Evolutionary conservation across 1,284 basidiomycete genomes (phyloP).

Genomic region (Phlebopus sp.): DNA sequence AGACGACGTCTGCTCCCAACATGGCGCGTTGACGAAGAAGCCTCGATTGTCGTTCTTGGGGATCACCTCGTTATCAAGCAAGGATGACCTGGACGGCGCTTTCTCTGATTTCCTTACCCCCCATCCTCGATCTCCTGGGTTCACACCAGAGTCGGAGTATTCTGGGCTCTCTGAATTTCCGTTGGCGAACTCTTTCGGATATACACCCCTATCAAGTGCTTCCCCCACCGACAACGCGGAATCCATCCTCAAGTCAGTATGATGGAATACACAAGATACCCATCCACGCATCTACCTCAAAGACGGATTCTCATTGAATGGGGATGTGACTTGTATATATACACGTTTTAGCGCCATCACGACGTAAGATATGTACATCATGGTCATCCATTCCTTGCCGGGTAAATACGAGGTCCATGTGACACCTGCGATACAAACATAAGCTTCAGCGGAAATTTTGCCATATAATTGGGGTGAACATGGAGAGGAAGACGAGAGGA

Average conservation of each 20-base stretch:
- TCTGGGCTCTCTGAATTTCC: not conserved
- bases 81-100: not conserved
- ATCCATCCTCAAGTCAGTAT: slow-evolving; percentile 3
- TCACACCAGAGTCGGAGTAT: not conserved
- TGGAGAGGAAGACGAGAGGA: not conserved
- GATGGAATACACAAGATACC: not conserved
- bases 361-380: slow-evolving; percentile 26
- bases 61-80: not conserved
- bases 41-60: not conserved
- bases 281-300: not conserved
- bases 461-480: slow-evolving; percentile 24
- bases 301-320: not conserved
- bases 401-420: slow-evolving; percentile 26
- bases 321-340: slow-evolving; percentile 1
- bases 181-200: not conserved
- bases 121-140: not conserved
- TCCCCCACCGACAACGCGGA: slow-evolving; percentile 12
- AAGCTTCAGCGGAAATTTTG: slow-evolving; percentile 21
- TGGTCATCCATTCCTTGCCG: slow-evolving; percentile 24
- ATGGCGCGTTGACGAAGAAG: not conserved
- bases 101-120: not conserved
- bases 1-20: not conserved
- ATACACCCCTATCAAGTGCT: not conserved
- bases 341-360: slow-evolving; percentile 1
- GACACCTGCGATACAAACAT: slow-evolving; percentile 30